phyloP scores from a whole-genome alignment of 2,329 filamentous ascomycete genomes.

The Rhynchosporium secalis region DNA sequence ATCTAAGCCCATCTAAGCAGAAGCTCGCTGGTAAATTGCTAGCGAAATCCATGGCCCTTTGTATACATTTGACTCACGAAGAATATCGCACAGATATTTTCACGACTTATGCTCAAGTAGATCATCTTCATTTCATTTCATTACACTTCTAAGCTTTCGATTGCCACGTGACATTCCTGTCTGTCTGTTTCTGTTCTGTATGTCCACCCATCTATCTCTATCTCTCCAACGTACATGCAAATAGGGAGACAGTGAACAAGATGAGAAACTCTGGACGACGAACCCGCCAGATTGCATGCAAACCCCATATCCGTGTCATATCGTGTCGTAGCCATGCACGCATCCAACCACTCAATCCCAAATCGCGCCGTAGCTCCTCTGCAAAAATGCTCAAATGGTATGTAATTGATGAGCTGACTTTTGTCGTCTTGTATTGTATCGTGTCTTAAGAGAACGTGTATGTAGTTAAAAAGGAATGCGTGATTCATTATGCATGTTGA shows the following conservation, averaged over 20 bases:
- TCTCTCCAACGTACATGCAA: neutral
- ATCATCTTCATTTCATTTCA: too few species aligned
- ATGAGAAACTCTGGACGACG: neutral
- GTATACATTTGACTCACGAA: too few species aligned
- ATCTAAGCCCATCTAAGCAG: too few species aligned
- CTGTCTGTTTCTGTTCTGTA: neutral
- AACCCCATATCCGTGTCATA: conserved; percentile 2
- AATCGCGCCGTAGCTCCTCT: conserved; percentile 2
- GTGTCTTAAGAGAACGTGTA: neutral
- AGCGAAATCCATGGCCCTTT: too few species aligned
- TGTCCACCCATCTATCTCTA: neutral
- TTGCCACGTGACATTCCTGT: neutral
- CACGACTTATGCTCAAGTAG: too few species aligned
- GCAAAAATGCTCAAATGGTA: conserved; percentile 7
- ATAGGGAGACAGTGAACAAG: neutral
- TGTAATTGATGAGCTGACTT: neutral
- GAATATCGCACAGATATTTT: too few species aligned
- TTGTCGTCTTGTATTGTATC: neutral
- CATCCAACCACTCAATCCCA: neutral
- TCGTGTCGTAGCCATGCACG: neutral
- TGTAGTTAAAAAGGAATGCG: neutral
- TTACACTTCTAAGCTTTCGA: too few species aligned
- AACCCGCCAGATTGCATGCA: conserved; percentile 8
- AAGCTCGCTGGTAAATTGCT: too few species aligned
- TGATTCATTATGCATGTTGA: neutral